Evolutionary conservation across 139 green algal species (phyloP).

Genomic region (Coccomyxa sp.): DNA sequence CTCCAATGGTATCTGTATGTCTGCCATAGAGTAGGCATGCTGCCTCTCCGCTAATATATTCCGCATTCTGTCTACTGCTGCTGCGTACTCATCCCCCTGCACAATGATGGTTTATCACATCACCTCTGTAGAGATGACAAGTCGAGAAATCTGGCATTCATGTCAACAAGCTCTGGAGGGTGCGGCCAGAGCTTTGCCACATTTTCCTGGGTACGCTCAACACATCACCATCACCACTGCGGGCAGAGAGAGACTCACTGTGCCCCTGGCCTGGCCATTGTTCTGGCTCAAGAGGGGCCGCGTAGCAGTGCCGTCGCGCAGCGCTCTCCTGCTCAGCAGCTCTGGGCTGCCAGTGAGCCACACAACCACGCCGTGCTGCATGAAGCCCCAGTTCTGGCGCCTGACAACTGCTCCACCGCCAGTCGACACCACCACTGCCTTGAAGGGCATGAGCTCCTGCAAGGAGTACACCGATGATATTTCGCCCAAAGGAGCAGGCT

Average conservation of each 20-base stretch:
- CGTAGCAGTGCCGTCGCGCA: constrained; percentile 57
- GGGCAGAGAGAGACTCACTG: not conserved
- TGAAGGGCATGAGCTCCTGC: constrained; percentile 75
- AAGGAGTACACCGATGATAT: too few species aligned
- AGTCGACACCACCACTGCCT: constrained; percentile 75
- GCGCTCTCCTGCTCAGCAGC: constrained; percentile 61
- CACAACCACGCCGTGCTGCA: constrained; percentile 78
- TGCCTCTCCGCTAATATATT: constrained; percentile 52
- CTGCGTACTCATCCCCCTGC: constrained; percentile 14
- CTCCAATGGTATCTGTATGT: constrained; percentile 59
- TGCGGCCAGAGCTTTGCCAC: not conserved
- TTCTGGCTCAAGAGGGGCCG: constrained; percentile 59
- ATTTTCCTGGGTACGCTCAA: not conserved
- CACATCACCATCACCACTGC: not conserved
- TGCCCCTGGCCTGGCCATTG: not conserved
- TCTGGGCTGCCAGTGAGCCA: constrained; percentile 73
- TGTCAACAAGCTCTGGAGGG: not conserved
- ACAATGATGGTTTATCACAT: too few species aligned
- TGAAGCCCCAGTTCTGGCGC: constrained; percentile 84
- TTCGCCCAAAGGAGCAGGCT: too few species aligned
- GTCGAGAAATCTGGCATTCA: not conserved
- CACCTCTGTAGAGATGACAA: not conserved
- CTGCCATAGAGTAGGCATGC: constrained; percentile 61
- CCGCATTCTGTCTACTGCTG: constrained; percentile 31
- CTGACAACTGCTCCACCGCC: constrained; percentile 72